phyloP scores from a whole-genome alignment of 495 filamentous ascomycete species.

The Hypoxylon crocopeplum region DNA sequence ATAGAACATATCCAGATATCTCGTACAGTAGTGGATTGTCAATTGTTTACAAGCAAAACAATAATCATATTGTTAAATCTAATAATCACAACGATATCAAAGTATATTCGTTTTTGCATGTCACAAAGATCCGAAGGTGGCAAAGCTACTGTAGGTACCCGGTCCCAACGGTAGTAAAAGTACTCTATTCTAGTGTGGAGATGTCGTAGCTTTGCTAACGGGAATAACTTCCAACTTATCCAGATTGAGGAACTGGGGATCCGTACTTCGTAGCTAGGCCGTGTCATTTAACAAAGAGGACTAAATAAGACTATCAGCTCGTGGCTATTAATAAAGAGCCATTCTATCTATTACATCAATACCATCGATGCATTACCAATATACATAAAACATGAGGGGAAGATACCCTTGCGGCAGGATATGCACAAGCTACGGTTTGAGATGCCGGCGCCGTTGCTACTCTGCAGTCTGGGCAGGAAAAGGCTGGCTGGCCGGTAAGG shows the following conservation, averaged over 20 bases:
- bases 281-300: background rate
- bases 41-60: too few relatives aligned
- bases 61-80: too few relatives aligned
- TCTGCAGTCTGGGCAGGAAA: conserved; percentile 13
- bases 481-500: background rate
- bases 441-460: conserved; percentile 24
- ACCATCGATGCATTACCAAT: conserved; percentile 14
- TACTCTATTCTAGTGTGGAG: background rate
- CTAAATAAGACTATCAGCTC: too few relatives aligned
- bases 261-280: background rate
- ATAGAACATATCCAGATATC: background rate
- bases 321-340: background rate
- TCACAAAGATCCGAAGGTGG: background rate
- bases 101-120: background rate
- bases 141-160: conserved; percentile 12
- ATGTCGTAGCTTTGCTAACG: too few relatives aligned
- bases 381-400: conserved; percentile 18
- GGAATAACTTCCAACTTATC: too few relatives aligned
- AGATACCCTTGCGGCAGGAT: conserved; percentile 16
- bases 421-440: conserved; percentile 19
- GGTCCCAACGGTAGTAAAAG: background rate
- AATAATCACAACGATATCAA: too few relatives aligned
- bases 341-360: conserved; percentile 11
- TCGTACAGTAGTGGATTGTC: background rate
- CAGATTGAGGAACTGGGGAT: too few relatives aligned